Conservation (phyloP, 306 rosid genomes). For the Cucurbita argyrosperma region DNA sequence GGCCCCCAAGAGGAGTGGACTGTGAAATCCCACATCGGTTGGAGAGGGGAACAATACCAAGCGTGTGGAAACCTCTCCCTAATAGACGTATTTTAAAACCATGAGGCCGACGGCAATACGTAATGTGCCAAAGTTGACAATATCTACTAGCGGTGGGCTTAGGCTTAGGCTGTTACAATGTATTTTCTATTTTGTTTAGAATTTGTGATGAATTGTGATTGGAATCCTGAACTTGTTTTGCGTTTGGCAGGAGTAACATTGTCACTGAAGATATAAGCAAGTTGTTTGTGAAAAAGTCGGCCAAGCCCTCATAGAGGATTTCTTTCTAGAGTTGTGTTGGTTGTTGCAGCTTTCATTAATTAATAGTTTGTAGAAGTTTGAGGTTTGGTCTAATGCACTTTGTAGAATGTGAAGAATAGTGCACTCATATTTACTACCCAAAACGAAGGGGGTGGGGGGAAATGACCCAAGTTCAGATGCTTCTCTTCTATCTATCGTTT, state of each 20-base stretch:
- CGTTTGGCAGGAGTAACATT: conserved; percentile 63
- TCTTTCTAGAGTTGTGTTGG: background rate
- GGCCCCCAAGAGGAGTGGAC: too few species aligned
- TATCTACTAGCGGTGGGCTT: too few species aligned
- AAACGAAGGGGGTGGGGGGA: too few species aligned
- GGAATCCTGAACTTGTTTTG: background rate
- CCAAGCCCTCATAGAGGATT: conserved; percentile 20
- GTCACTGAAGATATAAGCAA: conserved; percentile 86
- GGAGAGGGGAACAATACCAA: too few species aligned
- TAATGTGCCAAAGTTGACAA: too few species aligned
- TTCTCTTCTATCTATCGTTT: background rate
- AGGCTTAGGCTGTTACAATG: background rate
- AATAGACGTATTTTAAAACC: too few species aligned
- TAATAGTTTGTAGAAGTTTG: background rate
- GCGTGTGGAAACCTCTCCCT: too few species aligned
- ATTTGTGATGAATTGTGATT: background rate
- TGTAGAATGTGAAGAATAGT: conserved; percentile 7
- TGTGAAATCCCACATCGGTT: too few species aligned
- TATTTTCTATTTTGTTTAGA: background rate
- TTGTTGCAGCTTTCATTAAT: background rate
- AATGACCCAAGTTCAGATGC: background rate
- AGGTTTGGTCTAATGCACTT: background rate
- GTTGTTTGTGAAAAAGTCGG: conserved; percentile 64
- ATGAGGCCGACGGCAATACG: too few species aligned
- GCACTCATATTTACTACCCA: background rate